Evolutionary conservation across 306 rosid genomes (phyloP), one percentile per base, ranked within the genome.

Genomic region (Biancaea sappan): DNA sequence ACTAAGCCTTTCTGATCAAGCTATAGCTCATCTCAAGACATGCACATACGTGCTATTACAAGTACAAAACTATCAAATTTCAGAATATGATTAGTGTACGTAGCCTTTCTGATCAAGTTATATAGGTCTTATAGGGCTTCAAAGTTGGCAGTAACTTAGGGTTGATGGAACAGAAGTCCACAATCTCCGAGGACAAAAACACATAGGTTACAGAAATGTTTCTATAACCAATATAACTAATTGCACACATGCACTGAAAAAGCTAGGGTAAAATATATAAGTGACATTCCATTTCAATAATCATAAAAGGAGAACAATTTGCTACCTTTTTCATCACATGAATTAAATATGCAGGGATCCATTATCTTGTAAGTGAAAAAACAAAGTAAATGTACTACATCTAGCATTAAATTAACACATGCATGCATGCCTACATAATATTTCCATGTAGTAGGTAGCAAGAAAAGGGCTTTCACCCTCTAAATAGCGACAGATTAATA

Each of bases 381-480:
- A 22, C 26, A 68, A 37, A 24, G 75, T 12, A 47, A 59, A 58
- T 59, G 29, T 48, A 48, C 8, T 13, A 59, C n/a, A 34, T 14
- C 21, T 41, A 40, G 43, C 56, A 64, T 50, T 47, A 58, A 44
- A 77, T 37, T 77, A 61, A 73, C 46, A 21, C 12, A 1, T 5
- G 15, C 47, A 71, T 41, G 74, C 56, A 24, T 47, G 15, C 70
- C 48, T 54, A 31, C 37, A 22, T 56, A 54, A 57, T 56, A 48
- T 48, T 65, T 37, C 58, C 72, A 69, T 6, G 37, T 29, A 31
- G 32, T 4, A 32, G 8, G 26, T 34, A 41, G 54, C 46, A 5
- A 6, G 35, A 59, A 21, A 21, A 62, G 22, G 41, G 61, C 22
- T 34, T 52, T 34, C 77, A 62, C 14, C 82, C 67, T 52, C 53